These are phyloP conservation scores for Amesomyces nigricolor DNA, from an alignment of 2,329 filamentous ascomycete genomes.

Conservation along the genomic window DNA sequence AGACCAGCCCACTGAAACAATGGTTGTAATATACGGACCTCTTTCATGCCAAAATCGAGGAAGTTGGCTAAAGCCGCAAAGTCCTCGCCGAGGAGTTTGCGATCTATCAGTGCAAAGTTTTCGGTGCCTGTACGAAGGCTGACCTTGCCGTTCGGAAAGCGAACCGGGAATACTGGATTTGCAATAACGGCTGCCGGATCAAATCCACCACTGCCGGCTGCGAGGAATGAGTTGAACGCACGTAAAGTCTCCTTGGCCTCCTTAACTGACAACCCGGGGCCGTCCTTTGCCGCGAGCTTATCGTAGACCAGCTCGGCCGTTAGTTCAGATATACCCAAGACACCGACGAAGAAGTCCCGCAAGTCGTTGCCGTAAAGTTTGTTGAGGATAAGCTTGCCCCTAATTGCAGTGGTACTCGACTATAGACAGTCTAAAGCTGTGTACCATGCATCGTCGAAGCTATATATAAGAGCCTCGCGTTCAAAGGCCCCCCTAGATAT, in stretches of 20 bases:
- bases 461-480: constrained; percentile 3
- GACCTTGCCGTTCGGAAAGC: constrained; percentile 18
- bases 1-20: constrained; percentile 34
- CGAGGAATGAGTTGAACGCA: constrained; percentile 32
- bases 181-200: constrained; percentile 1
- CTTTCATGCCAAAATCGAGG: constrained; percentile 34
- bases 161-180: constrained; percentile 27
- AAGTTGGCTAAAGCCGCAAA: constrained; percentile 31
- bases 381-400: constrained; percentile 1
- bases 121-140: constrained; percentile 2
- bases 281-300: neutral
- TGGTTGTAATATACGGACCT: constrained; percentile 28
- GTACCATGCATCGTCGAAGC: constrained; percentile 3
- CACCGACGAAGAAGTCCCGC: constrained; percentile 1
- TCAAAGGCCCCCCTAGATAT: neutral
- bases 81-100: constrained; percentile 24
- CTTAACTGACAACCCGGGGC: constrained; percentile 6
- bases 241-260: constrained; percentile 31
- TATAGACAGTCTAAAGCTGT: constrained; percentile 1
- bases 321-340: neutral
- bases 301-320: constrained; percentile 1
- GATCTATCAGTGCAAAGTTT: constrained; percentile 34
- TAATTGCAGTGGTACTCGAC: neutral
- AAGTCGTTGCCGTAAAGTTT: constrained; percentile 1
- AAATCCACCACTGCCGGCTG: neutral